Conservation (phyloP, 805 yeast genomes). For the Ogataea polymorpha region DNA sequence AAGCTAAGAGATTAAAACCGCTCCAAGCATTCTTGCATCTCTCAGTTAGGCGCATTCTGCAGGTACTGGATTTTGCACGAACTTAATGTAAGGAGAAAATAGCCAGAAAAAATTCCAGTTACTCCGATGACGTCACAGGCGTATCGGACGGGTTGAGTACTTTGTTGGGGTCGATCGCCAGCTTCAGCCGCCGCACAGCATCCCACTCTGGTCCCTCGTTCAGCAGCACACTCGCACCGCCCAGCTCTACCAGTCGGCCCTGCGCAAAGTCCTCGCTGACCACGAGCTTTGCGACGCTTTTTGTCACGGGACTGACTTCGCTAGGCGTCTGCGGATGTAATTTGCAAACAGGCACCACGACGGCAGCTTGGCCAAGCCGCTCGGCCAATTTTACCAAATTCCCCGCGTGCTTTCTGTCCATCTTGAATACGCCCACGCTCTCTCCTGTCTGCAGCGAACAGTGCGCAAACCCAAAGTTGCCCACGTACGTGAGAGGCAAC, state of each 20-base stretch:
- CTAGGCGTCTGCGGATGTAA: neutral
- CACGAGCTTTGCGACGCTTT: neutral
- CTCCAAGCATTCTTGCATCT: neutral
- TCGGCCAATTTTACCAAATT: neutral
- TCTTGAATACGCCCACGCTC: neutral
- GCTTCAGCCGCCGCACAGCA: constrained; percentile 14
- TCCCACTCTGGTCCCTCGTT: neutral
- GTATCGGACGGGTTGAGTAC: constrained; percentile 9
- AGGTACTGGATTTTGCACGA: neutral
- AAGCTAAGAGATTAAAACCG: neutral
- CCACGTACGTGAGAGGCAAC: constrained; percentile 3
- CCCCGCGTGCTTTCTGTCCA: neutral
- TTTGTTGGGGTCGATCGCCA: constrained; percentile 15
- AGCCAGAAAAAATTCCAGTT: neutral
- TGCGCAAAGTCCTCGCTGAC: constrained; percentile 2
- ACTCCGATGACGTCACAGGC: constrained; percentile 3
- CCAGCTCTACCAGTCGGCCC: neutral
- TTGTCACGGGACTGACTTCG: neutral
- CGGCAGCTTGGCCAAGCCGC: neutral
- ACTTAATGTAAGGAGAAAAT: neutral
- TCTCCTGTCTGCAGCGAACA: neutral
- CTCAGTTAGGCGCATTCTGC: neutral
- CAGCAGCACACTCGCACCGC: neutral
- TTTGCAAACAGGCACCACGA: neutral
- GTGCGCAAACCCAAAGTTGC: constrained; percentile 1